Evolutionary conservation across 73 alveolate genomes (phyloP).

Genomic region (Tetrahymena thermophila): DNA sequence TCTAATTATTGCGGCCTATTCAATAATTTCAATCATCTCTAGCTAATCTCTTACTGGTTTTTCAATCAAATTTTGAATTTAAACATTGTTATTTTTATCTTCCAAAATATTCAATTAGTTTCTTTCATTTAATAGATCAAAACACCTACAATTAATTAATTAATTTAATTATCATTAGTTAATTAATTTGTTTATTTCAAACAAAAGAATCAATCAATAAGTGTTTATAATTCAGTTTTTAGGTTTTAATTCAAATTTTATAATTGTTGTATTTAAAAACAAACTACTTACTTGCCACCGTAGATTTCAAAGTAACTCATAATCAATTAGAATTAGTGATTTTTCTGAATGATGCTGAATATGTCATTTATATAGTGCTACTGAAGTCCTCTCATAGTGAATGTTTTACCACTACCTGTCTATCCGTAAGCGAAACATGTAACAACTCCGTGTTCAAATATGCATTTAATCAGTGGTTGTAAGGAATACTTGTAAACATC

Average conservation of each 20-base stretch:
- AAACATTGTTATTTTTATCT: constrained; percentile 67
- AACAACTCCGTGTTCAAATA: constrained; percentile 72
- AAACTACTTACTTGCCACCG: constrained; percentile 72
- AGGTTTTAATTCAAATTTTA: background rate
- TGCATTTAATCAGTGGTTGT: constrained; percentile 51
- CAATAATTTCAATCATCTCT: constrained; percentile 70
- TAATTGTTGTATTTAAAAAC: background rate
- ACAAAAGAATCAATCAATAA: background rate
- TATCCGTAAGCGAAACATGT: constrained; percentile 96
- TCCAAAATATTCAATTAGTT: constrained; percentile 78
- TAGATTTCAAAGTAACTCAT: constrained; percentile 90
- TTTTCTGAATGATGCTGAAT: constrained; percentile 1
- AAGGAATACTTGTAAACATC: constrained; percentile 66
- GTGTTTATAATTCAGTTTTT: no score
- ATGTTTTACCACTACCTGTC: constrained; percentile 97
- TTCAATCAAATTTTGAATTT: constrained; percentile 82
- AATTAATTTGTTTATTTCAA: background rate
- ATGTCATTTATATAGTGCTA: constrained; percentile 69
- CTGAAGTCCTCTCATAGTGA: constrained; percentile 84
- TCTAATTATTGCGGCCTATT: background rate
- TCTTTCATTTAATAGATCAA: constrained; percentile 82
- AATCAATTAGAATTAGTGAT: constrained; percentile 47
- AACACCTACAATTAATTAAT: background rate
- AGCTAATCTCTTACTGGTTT: constrained; percentile 57
- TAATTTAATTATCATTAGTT: background rate